Evolutionary conservation across 2,329 filamentous ascomycete species (phyloP).

Genomic region (Cercospora sojina): DNA sequence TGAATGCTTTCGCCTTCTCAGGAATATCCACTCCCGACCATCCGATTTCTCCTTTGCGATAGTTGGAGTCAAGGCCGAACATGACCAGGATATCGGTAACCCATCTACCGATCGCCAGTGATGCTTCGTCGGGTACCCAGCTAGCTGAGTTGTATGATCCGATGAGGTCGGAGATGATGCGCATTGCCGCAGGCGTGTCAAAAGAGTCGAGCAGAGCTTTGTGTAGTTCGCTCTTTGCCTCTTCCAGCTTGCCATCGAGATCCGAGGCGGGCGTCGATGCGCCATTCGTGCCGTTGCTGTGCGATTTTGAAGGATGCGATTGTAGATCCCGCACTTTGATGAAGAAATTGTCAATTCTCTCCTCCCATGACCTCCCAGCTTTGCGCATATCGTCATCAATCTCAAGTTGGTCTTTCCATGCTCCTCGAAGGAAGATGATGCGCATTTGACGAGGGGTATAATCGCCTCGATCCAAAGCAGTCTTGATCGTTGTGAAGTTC

Average conservation of each 20-base stretch:
- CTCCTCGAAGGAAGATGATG: conserved; percentile 81
- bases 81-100: conserved; percentile 80
- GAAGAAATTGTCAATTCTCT: conserved; percentile 71
- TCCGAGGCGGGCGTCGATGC: conserved; percentile 36
- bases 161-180: conserved; percentile 73
- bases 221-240: conserved; percentile 59
- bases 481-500: conserved; percentile 91
- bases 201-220: conserved; percentile 78
- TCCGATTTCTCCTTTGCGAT: conserved; percentile 51
- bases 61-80: conserved; percentile 70
- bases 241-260: conserved; percentile 51
- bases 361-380: conserved; percentile 72
- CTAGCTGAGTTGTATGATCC: conserved; percentile 67
- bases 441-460: conserved; percentile 80
- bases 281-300: conserved; percentile 20
- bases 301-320: conserved; percentile 18
- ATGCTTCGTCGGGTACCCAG: conserved; percentile 48
- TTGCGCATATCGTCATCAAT: conserved; percentile 76
- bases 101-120: conserved; percentile 66
- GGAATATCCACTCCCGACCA: conserved; percentile 67
- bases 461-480: conserved; percentile 66
- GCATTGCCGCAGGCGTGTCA: conserved; percentile 79
- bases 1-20: conserved; percentile 56
- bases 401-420: conserved; percentile 88
- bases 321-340: conserved; percentile 56